Conservation (phyloP, 2,329 filamentous ascomycete genomes). For the Stylonectria norvegica region DNA sequence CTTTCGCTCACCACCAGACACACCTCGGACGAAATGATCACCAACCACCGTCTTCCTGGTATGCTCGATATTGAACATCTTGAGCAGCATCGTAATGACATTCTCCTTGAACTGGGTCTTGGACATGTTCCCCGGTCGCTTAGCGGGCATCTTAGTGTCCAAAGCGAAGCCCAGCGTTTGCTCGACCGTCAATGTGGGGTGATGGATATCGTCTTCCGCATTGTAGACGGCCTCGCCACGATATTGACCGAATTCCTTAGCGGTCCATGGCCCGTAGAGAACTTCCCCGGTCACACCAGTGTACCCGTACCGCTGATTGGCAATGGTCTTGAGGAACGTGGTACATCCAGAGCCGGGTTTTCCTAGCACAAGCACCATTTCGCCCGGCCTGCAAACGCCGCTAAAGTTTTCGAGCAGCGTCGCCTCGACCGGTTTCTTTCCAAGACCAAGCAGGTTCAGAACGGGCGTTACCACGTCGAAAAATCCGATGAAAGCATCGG, state of each 20-base stretch:
- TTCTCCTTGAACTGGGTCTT: slow-evolving; percentile 73
- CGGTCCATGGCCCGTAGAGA: slow-evolving; percentile 69
- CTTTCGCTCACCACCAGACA: slow-evolving; percentile 76
- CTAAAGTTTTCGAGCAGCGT: slow-evolving; percentile 71
- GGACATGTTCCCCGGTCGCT: slow-evolving; percentile 69
- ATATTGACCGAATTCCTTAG: slow-evolving; percentile 69
- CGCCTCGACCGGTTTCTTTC: slow-evolving; percentile 66
- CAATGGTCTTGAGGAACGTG: slow-evolving; percentile 65
- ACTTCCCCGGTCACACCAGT: slow-evolving; percentile 64
- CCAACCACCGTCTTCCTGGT: slow-evolving; percentile 82
- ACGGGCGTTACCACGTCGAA: slow-evolving; percentile 70
- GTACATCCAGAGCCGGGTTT: slow-evolving; percentile 71
- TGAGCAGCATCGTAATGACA: slow-evolving; percentile 70
- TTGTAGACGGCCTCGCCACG: slow-evolving; percentile 84
- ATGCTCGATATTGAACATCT: slow-evolving; percentile 94
- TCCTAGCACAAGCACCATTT: slow-evolving; percentile 84
- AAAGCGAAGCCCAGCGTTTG: slow-evolving; percentile 84
- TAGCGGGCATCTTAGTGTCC: slow-evolving; percentile 79
- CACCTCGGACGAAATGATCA: slow-evolving; percentile 73
- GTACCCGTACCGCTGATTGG: slow-evolving; percentile 61
- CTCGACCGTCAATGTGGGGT: slow-evolving; percentile 79
- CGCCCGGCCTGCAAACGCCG: slow-evolving; percentile 71
- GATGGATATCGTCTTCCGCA: slow-evolving; percentile 74
- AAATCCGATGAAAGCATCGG: slow-evolving; percentile 71
- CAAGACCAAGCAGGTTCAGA: slow-evolving; percentile 60